A percentile compares a stretch with the other conserved stretches of the same genome.
These are phyloP conservation scores for Phytophthora colocasiae DNA, from an alignment of 352 stramenopile species.

Conservation along the genomic window DNA sequence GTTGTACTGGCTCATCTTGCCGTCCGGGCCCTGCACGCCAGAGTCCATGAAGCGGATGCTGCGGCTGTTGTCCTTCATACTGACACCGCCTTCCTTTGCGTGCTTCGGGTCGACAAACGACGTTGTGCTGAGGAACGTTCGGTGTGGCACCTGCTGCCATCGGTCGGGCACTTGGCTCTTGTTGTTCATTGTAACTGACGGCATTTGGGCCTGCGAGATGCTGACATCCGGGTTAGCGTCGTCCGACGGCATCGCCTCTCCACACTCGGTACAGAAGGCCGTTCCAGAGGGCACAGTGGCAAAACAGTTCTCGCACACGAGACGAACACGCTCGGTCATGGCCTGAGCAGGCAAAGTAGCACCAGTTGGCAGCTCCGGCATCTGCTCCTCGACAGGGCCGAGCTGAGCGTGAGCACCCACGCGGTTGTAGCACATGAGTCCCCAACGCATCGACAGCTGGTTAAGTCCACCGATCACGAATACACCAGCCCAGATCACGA, in stretches of 20 bases:
- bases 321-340: conserved; percentile 67
- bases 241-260: conserved; percentile 83
- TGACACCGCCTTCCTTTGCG: conserved; percentile 69
- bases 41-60: conserved; percentile 91
- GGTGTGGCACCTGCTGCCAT: conserved; percentile 87
- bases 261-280: conserved; percentile 90
- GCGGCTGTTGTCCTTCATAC: conserved; percentile 77
- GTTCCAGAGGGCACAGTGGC: conserved; percentile 83
- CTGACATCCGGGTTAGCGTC: conserved; percentile 81
- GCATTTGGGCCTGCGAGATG: conserved; percentile 90
- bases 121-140: conserved; percentile 86
- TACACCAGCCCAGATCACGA: conserved; percentile 79
- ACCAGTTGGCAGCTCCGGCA: conserved; percentile 78
- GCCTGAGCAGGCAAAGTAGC: conserved; percentile 67
- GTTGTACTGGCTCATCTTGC: conserved; percentile 87
- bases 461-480: conserved; percentile 71
- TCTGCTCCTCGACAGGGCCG: conserved; percentile 66
- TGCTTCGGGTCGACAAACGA: conserved; percentile 91
- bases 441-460: conserved; percentile 88
- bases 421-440: conserved; percentile 90
- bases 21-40: conserved; percentile 83
- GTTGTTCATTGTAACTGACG: conserved; percentile 83
- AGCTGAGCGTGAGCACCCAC: conserved; percentile 78
- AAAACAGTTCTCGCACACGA: conserved; percentile 92
- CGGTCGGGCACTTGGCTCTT: conserved; percentile 77